Conservation (phyloP, 495 filamentous ascomycete species). For the Penicillium argentinense region DNA sequence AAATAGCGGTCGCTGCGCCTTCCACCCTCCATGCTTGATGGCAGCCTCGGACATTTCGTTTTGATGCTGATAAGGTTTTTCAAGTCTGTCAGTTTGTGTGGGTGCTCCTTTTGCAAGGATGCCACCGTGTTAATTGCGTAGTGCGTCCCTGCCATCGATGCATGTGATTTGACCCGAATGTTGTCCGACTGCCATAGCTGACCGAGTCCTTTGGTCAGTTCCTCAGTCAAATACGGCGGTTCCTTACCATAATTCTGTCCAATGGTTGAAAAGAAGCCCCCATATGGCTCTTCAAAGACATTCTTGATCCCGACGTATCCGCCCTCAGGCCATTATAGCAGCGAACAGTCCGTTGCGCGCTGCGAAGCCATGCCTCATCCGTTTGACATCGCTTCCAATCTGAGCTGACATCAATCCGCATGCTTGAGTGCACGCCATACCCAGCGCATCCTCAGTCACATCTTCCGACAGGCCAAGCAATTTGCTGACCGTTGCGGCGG, state of each 20-base stretch:
- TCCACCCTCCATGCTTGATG: constrained; percentile 42
- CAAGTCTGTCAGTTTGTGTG: constrained; percentile 16
- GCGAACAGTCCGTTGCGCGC: constrained; percentile 44
- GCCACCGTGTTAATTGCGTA: constrained; percentile 30
- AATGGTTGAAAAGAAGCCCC: constrained; percentile 43
- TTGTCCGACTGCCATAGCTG: constrained; percentile 36
- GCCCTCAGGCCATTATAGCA: constrained; percentile 33
- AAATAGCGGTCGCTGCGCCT: constrained; percentile 32
- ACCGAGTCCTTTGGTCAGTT: constrained; percentile 37
- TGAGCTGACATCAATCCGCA: constrained; percentile 47
- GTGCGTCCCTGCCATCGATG: constrained; percentile 38
- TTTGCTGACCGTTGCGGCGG: constrained; percentile 38
- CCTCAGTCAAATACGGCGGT: constrained; percentile 26
- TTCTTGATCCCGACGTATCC: constrained; percentile 47
- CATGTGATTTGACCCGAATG: constrained; percentile 42
- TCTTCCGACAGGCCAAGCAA: constrained; percentile 28
- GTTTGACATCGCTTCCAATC: constrained; percentile 42
- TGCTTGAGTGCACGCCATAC: constrained; percentile 43
- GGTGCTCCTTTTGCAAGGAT: constrained; percentile 24
- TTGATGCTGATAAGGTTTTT: constrained; percentile 24
- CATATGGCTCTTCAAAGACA: constrained; percentile 42
- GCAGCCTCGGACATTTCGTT: constrained; percentile 30
- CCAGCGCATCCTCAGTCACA: constrained; percentile 36
- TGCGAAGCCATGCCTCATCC: constrained; percentile 49
- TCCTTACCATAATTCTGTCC: constrained; percentile 29